Base-by-base conservation (phyloP, 148 eudicot species). In the Camellia lanceoleosa region DNA sequence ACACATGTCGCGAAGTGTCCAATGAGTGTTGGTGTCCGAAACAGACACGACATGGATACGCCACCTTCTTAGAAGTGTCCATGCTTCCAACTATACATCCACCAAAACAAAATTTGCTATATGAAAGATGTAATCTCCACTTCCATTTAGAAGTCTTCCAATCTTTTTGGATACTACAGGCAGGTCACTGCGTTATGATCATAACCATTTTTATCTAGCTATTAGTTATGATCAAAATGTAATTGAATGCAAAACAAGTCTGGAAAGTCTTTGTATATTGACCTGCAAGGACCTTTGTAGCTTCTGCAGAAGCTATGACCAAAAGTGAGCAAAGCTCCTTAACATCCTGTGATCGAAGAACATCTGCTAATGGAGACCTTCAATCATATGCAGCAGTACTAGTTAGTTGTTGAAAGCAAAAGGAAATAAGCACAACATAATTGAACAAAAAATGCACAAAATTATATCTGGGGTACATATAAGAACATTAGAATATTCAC, bases 291-390 rank as follows among this genome's bases (percentile, higher is more conserved):
- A 70, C 62, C 65, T 79, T 77, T 55, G 89, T 84, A 60, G 91
- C 87, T 82, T 87, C 87, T 82, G 88, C 79, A 74, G 97, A 88
- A 82, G 83, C 79, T 55, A 81, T 61, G 51, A 93, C 90, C 88
- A 93, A 86, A 85, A 86, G 80, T 43, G 90, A 85, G 84, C 94
- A 93, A 79, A 93, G 85, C 79, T 91, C 88, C 81, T 87, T 84
- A 66, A 90, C 88, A 59, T 87, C 80, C 84, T 85, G 80, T 71
- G 83, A 62, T 77, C 84, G 86, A 78, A 89, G 77, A 75, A 87
- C 80, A 15, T 86, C 88, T 60, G 85, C 84, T 69, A 89, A 78
- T 64, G 87, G 90, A 78, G 94, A 91, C 89, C 97, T 92, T 73
- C 51, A 76, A 30, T 55, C 52, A 76, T 41, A 72, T 47, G 23